Base-by-base conservation (phyloP, 257 asterid genomes). In the Paraleonurus japonicus region DNA sequence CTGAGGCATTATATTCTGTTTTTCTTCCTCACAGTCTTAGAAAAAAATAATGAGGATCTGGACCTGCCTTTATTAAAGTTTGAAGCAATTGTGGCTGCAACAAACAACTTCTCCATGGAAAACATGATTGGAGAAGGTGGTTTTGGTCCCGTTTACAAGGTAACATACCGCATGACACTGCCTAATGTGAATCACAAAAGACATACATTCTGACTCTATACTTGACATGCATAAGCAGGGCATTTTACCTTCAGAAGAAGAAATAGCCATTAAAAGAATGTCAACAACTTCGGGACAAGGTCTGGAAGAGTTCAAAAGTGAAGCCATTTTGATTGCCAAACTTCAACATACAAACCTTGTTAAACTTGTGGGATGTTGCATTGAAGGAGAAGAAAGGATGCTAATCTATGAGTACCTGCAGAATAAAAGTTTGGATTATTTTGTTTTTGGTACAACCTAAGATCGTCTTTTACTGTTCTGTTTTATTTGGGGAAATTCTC, bases 121-220 rank as follows among this genome's bases (percentile, higher is more conserved):
- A 82, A 82, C 26, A 53, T 65, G n/a, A 7, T 73, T 15, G 78
- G 78, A 17, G 37, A 65, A 53, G 77, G 77, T 20, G 77, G 84
- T 8, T 83, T 77, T 33, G 87, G 87, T 50, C 78, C 79, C 54
- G 83, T 83, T 48, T 81, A 78, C 83, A 51, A 35, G 88, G 88
- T 84, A 81, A 7, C 26, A 11, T 65, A 41, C 26, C 7, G 10
- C 10, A 28, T 59, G 12, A 9, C 47, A 66, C 50, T 7, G 47
- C 47, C 15, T 7, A 50, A 3, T 10, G 50, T 45, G 15, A 17
- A 71, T n/a, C 2, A 47, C 6, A 12, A 73, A 6, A 10, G 10
- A 0, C 20, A 8, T 0, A 12, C 35, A 26, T 13, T 22, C 4
- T 61, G 50, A 54, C 15, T 22, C 60, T 15, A 37, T 11, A 54